Percentiles rank a stretch among this genome's conserved stretches.
Conservation (phyloP, 2,329 filamentous ascomycete genomes). For the Hymenoscyphus scutula region DNA sequence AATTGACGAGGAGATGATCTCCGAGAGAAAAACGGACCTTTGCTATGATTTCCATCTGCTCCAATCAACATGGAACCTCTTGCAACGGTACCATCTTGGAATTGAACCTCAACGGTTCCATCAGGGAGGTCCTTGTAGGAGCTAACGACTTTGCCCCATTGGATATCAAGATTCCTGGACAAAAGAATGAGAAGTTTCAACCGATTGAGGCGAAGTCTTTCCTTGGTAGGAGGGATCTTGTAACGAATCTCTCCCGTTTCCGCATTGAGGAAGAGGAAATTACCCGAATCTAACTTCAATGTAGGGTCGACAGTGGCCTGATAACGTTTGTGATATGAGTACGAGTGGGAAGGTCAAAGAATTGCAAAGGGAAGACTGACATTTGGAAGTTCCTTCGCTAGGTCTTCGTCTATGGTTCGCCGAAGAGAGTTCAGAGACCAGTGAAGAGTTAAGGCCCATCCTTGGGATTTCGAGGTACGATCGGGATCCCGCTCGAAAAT, state of each 20-base stretch:
- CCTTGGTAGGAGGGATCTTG: conserved; percentile 5
- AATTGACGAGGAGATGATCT: background rate
- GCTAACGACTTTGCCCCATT: conserved; percentile 3
- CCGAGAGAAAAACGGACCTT: conserved; percentile 1
- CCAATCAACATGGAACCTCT: conserved; percentile 2
- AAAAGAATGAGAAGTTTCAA: conserved; percentile 4
- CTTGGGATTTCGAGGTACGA: conserved; percentile 14
- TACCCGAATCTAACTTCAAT: background rate
- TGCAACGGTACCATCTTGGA: background rate
- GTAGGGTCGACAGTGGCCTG: background rate
- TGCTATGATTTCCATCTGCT: conserved; percentile 5
- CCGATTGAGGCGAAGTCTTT: conserved; percentile 2
- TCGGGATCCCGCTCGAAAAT: conserved; percentile 46
- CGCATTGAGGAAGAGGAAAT: conserved; percentile 5
- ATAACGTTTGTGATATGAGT: background rate
- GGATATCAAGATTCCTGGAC: background rate
- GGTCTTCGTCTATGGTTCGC: background rate
- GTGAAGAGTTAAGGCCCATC: conserved; percentile 4
- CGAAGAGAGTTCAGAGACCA: conserved; percentile 4
- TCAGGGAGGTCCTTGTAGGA: conserved; percentile 1
- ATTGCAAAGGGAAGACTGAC: background rate
- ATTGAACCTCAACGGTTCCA: conserved; percentile 4
- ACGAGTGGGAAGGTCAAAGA: background rate
- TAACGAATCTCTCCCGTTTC: conserved; percentile 8
- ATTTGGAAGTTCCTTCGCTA: background rate